Evolutionary conservation across 306 rosid genomes (phyloP).

Genomic region (Cicer pinnatifidum): DNA sequence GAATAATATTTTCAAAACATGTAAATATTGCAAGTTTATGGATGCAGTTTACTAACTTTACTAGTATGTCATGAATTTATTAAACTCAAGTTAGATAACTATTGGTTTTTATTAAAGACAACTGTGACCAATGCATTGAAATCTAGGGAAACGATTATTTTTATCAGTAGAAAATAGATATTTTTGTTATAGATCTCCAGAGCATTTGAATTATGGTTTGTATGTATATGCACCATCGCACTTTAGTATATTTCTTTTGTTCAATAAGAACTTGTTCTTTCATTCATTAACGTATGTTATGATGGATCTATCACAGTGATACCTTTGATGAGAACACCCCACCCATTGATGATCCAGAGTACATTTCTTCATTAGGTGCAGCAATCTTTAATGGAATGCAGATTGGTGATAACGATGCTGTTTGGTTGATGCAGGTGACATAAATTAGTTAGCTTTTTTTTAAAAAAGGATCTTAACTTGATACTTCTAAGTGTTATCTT

Average conservation of each 20-base stretch:
- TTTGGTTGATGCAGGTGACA: conserved; percentile 95
- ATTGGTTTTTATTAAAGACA: conserved; percentile 16
- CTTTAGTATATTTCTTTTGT: conserved; percentile 6
- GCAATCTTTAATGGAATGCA: conserved; percentile 82
- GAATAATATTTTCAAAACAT: conserved; percentile 13
- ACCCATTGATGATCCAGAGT: conserved; percentile 78
- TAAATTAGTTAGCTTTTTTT: neutral
- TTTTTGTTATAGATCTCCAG: neutral
- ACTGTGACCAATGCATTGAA: neutral
- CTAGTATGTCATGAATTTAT: neutral
- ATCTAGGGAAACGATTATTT: neutral
- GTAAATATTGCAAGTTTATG: neutral
- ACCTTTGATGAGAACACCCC: conserved; percentile 98
- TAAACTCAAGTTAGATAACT: neutral
- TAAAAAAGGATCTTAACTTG: conserved; percentile 9
- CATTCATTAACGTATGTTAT: conserved; percentile 24
- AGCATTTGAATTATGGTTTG: conserved; percentile 38
- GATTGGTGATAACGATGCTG: conserved; percentile 76
- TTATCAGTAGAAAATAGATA: conserved; percentile 6
- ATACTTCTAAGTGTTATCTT: conserved; percentile 31
- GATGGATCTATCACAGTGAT: conserved; percentile 63
- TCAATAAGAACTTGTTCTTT: conserved; percentile 21
- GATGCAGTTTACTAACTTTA: neutral
- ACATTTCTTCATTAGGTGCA: conserved; percentile 84
- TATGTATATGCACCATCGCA: conserved; percentile 11